Evolutionary conservation across 2,329 filamentous ascomycete species (phyloP).

Genomic region (Colletotrichum eremochloae): DNA sequence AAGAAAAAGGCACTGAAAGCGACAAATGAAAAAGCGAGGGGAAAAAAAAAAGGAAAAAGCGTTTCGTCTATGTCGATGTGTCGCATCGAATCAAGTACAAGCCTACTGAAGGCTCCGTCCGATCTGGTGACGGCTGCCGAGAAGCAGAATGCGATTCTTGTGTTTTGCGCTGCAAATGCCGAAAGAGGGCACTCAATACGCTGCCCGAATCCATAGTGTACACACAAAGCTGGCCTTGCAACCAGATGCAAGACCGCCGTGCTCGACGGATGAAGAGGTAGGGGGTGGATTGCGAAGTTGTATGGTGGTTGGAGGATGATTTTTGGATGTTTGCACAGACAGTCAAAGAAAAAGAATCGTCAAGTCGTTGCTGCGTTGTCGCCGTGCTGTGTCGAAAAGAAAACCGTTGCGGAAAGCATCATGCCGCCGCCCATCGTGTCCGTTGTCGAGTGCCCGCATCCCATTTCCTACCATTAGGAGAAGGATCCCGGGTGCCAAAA

Average conservation of each 20-base stretch:
- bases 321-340: conserved; percentile 47
- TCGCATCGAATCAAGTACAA: conserved; percentile 41
- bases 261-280: conserved; percentile 43
- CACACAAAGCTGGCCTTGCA: conserved; percentile 42
- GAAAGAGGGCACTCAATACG: conserved; percentile 25
- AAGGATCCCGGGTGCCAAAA: neutral
- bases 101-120: conserved; percentile 40
- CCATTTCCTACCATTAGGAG: conserved; percentile 37
- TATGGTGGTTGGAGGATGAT: conserved; percentile 31
- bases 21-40: conserved; percentile 28
- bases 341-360: conserved; percentile 54
- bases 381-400: conserved; percentile 51
- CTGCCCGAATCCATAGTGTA: conserved; percentile 42
- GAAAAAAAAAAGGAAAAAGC: conserved; percentile 11
- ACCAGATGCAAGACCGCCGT: conserved; percentile 51
- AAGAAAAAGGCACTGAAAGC: conserved; percentile 13
- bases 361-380: conserved; percentile 56
- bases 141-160: conserved; percentile 42
- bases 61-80: conserved; percentile 43
- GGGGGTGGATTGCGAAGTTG: conserved; percentile 29
- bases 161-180: conserved; percentile 42
- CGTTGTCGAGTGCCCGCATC: conserved; percentile 40
- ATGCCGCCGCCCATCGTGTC: conserved; percentile 38
- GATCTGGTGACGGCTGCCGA: conserved; percentile 42
- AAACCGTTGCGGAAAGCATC: conserved; percentile 43